Evolutionary conservation across 139 green algal species (phyloP), one percentile per base, ranked within the genome.

Genomic region (Micractinium sp.): DNA sequence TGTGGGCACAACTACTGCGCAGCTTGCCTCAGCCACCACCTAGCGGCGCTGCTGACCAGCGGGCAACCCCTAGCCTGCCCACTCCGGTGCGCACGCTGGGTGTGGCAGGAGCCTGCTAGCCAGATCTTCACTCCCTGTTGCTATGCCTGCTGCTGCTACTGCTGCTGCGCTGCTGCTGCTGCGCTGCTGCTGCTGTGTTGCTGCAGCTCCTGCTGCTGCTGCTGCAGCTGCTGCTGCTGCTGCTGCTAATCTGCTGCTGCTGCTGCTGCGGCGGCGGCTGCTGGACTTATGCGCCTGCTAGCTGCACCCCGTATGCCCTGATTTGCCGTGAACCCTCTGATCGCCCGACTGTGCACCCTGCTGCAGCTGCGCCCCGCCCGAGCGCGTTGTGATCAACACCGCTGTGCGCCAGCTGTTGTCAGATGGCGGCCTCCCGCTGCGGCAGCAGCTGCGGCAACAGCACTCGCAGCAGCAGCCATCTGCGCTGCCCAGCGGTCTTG

Each of bases 1-100:
- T 97, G 95, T 83, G 95, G 95, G 27, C 95, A 97, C 89, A 95
- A 94, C 85, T 97, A 93, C 88, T 97, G 95, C 74, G 93, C 92
- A 35, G 41, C 80, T 33, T 97, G 95, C 91, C 89, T 97, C 5
- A 94, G 90, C 33, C 90, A 95, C 74, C 93, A 95, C 86, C 91
- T 97, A 39, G 93, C 91, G 35, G 90, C 82, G 39, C 92, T 94
- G 85, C 90, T 96, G 76, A 85, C 78, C 71, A 85, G 85, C 41
- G 89, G 91, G 27, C 80, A 88, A 39, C 86, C 88, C 1, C 74
- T 93, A 27, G 56, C 85, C 20, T 93, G 91, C 81, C 91, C 91
- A 9, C 82, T 93, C 63, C 61, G 91, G 33, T 61, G 29, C 9
- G 83, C 3, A 13, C 18, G 12, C 39, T 35, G 38, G 12, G 39